phyloP scores from a whole-genome alignment of 2,329 filamentous ascomycete genomes.

The Xylariales sp. region DNA sequence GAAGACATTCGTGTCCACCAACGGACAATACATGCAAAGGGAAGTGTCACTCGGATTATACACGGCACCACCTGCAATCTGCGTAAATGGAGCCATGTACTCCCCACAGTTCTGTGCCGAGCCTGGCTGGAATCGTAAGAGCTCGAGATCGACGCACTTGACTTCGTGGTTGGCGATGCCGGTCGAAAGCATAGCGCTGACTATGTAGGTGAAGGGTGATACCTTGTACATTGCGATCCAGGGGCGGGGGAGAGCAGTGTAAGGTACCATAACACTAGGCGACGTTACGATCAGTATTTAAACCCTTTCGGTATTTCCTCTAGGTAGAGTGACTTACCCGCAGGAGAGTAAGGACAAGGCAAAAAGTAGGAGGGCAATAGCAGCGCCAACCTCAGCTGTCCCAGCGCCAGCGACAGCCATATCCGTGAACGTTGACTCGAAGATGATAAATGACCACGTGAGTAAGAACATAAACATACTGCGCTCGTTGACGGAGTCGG shows the following conservation, averaged over 20 bases:
- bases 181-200: slow-evolving; percentile 59
- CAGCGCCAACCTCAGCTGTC: slow-evolving; percentile 68
- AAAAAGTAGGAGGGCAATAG: slow-evolving; percentile 72
- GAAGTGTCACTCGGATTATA: slow-evolving; percentile 34
- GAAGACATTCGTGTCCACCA: slow-evolving; percentile 32
- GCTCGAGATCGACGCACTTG: slow-evolving; percentile 59
- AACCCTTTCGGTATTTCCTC: neutral
- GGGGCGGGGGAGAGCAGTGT: slow-evolving; percentile 51
- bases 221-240: slow-evolving; percentile 72
- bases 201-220: slow-evolving; percentile 70
- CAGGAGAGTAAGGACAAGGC: slow-evolving; percentile 68
- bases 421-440: slow-evolving; percentile 75
- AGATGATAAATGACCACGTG: slow-evolving; percentile 70
- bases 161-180: slow-evolving; percentile 58
- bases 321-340: neutral
- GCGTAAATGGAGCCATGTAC: slow-evolving; percentile 49
- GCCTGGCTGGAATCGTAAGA: slow-evolving; percentile 56
- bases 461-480: slow-evolving; percentile 77
- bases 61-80: slow-evolving; percentile 43
- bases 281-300: neutral
- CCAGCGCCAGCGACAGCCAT: slow-evolving; percentile 74
- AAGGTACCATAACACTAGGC: slow-evolving; percentile 60
- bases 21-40: slow-evolving; percentile 39
- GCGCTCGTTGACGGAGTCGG: slow-evolving; percentile 59
- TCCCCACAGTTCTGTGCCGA: slow-evolving; percentile 46